These are phyloP conservation scores for Vitis cinerea DNA, from an alignment of 164 flowering plant genomes.

Conservation along the genomic window DNA sequence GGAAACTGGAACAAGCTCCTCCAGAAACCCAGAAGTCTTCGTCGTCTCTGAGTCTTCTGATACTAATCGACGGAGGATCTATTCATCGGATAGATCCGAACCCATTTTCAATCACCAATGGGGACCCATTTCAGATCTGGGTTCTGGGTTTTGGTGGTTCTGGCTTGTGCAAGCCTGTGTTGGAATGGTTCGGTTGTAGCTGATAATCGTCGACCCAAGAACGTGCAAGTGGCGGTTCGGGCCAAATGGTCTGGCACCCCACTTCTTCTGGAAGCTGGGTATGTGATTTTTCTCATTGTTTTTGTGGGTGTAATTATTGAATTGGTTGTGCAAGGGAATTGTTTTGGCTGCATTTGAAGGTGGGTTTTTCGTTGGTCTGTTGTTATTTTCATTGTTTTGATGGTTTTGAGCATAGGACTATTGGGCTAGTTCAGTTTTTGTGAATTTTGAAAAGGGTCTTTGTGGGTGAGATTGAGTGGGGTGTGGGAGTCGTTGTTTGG, in stretches of 20 bases:
- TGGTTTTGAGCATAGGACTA: background rate
- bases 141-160: conserved; percentile 19
- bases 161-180: conserved; percentile 18
- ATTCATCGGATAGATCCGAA: background rate
- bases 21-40: too few relatives aligned
- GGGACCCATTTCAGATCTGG: conserved; percentile 41
- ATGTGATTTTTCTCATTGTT: conserved; percentile 9
- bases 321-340: too few relatives aligned
- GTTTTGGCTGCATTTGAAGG: too few relatives aligned
- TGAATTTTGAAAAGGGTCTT: conserved; percentile 1
- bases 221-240: conserved; percentile 89
- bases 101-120: conserved; percentile 25
- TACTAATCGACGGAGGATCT: conserved; percentile 2
- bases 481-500: too few relatives aligned
- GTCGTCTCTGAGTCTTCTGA: too few relatives aligned
- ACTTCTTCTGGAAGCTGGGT: conserved; percentile 94
- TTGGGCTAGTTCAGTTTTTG: background rate
- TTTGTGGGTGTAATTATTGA: background rate
- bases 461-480: background rate
- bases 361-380: background rate
- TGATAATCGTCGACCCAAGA: conserved; percentile 70
- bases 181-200: conserved; percentile 34
- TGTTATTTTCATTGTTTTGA: too few relatives aligned
- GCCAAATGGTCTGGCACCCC: conserved; percentile 99
- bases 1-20: too few relatives aligned